These are phyloP conservation scores for Mollisia scopiformis DNA, from an alignment of 2,329 filamentous ascomycete species.

Conservation along the genomic window DNA sequence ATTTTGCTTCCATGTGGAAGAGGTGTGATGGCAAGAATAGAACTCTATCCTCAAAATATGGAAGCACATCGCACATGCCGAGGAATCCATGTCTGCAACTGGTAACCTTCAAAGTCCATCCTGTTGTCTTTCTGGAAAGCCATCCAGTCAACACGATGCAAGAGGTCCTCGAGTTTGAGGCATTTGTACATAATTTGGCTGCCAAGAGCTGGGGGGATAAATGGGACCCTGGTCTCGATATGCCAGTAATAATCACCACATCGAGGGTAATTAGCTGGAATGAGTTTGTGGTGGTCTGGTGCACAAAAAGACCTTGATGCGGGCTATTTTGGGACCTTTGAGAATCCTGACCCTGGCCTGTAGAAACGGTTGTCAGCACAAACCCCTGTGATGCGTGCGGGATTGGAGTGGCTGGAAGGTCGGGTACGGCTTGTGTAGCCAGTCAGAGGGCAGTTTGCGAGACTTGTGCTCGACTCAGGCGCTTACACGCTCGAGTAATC, in stretches of 20 bases:
- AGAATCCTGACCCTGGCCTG: conserved; percentile 4
- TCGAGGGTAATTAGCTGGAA: conserved; percentile 17
- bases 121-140: background rate
- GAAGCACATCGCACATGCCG: background rate
- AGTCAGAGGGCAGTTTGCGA: conserved; percentile 3
- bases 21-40: conserved; percentile 7
- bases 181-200: conserved; percentile 2
- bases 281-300: background rate
- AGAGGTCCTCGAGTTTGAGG: background rate
- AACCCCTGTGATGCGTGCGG: background rate
- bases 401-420: conserved; percentile 1
- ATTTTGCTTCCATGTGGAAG: background rate
- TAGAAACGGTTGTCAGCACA: conserved; percentile 6
- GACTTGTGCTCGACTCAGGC: conserved; percentile 2
- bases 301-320: conserved; percentile 25
- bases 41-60: conserved; percentile 6
- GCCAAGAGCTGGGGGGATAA: background rate
- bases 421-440: conserved; percentile 24
- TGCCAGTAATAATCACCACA: conserved; percentile 17
- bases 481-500: conserved; percentile 7
- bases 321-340: conserved; percentile 28
- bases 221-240: background rate
- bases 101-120: background rate
- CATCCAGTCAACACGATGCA: background rate
- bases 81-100: background rate